Conservation (phyloP, 2,329 filamentous ascomycete species). For the Colletotrichum sublineola region DNA sequence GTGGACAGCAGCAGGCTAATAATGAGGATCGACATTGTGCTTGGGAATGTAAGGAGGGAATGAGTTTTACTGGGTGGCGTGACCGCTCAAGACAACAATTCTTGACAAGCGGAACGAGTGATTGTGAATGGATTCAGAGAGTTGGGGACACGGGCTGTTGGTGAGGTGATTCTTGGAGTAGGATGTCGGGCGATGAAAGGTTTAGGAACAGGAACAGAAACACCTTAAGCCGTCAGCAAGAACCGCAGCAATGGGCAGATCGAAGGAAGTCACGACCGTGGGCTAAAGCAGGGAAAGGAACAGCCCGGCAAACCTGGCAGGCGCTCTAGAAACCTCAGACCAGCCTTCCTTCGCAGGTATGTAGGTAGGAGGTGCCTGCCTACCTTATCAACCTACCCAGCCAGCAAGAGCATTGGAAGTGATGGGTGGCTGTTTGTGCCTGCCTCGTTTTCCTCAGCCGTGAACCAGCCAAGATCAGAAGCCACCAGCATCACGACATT, state of each 20-base stretch:
- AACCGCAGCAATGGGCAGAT: neutral
- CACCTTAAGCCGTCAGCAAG: neutral
- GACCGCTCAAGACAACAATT: no score
- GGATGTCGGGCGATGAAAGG: neutral
- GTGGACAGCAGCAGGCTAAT: conserved; percentile 25
- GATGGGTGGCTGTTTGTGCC: neutral
- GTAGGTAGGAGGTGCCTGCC: neutral
- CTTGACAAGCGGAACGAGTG: neutral
- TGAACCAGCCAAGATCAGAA: neutral
- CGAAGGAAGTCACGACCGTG: neutral
- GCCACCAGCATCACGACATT: neutral
- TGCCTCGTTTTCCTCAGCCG: neutral
- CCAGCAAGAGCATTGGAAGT: neutral
- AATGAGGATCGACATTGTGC: conserved; percentile 1
- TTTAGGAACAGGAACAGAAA: neutral
- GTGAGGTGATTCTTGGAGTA: neutral
- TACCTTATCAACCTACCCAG: no score
- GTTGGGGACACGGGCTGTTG: neutral
- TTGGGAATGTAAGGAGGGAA: neutral
- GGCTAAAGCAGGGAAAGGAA: neutral
- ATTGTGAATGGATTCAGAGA: neutral
- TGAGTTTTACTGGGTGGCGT: neutral
- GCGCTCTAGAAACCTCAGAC: neutral
- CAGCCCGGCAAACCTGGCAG: neutral
- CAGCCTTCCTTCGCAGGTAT: neutral